A percentile compares a stretch with the other conserved stretches of the same genome.
phyloP scores from a whole-genome alignment of 805 yeast species.

The Wickerhamiella slavikovae region DNA sequence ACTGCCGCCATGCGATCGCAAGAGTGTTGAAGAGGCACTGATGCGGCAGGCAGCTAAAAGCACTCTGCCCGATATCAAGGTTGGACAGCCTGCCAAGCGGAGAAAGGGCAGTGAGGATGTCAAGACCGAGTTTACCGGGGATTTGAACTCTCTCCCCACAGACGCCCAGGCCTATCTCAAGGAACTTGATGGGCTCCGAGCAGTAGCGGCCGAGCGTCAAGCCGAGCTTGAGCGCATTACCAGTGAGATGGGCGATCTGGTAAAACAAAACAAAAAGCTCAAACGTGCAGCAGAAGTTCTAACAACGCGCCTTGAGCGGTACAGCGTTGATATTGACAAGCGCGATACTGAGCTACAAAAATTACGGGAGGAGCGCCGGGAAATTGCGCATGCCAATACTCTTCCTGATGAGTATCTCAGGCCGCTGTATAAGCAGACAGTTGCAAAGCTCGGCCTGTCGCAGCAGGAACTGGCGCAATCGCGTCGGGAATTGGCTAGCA shows the following conservation, averaged over 20 bases:
- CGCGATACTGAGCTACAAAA: too few relatives aligned
- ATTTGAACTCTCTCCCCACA: not conserved
- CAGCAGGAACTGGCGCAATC: slow-evolving; percentile 20
- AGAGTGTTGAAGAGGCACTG: slow-evolving; percentile 63
- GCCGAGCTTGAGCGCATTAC: slow-evolving; percentile 13
- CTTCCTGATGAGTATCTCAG: too few relatives aligned
- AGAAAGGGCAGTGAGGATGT: too few relatives aligned
- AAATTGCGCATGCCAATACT: too few relatives aligned
- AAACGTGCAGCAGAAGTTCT: slow-evolving; percentile 1
- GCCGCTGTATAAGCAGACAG: too few relatives aligned
- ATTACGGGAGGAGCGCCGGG: slow-evolving; percentile 11
- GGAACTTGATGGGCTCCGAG: not conserved
- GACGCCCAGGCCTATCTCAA: not conserved
- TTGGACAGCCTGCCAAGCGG: too few relatives aligned
- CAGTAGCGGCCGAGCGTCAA: slow-evolving; percentile 7
- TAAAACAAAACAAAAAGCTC: slow-evolving; percentile 5
- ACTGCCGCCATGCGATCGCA: slow-evolving; percentile 39
- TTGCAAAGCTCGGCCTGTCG: slow-evolving; percentile 22
- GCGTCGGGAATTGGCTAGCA: not conserved
- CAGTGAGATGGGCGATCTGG: slow-evolving; percentile 6
- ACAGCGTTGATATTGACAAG: not conserved
- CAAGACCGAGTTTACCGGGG: not conserved
- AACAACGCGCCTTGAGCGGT: not conserved
- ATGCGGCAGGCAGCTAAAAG: slow-evolving; percentile 34
- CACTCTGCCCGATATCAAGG: too few relatives aligned